A percentile compares a stretch with the other conserved stretches of the same genome.
phyloP scores from a whole-genome alignment of 2,329 filamentous ascomycete species.

The Blumeria graminis region DNA sequence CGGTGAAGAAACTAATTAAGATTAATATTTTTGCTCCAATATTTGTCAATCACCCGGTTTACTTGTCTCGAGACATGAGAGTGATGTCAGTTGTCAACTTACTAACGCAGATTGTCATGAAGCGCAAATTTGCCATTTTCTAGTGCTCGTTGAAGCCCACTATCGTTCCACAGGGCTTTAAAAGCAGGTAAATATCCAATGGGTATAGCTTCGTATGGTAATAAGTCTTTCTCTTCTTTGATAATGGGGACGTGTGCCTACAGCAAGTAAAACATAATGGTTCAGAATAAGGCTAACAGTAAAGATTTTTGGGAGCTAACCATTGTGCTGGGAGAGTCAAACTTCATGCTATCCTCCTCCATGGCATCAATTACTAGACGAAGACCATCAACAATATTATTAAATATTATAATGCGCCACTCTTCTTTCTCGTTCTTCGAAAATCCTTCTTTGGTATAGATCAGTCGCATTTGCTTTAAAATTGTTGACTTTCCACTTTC shows the following conservation, averaged over 20 bases:
- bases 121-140: slow-evolving; percentile 85
- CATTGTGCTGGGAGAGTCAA: slow-evolving; percentile 56
- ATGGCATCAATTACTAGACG: slow-evolving; percentile 79
- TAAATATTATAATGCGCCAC: slow-evolving; percentile 88
- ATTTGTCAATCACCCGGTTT: neutral
- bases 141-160: slow-evolving; percentile 68
- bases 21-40: slow-evolving; percentile 2
- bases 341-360: slow-evolving; percentile 58
- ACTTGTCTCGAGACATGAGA: neutral
- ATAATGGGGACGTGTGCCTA: slow-evolving; percentile 61
- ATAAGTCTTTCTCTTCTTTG: slow-evolving; percentile 43
- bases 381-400: slow-evolving; percentile 81
- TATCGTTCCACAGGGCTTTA: slow-evolving; percentile 62
- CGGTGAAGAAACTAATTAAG: slow-evolving; percentile 51
- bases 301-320: slow-evolving; percentile 22
- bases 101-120: slow-evolving; percentile 92
- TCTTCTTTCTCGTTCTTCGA: slow-evolving; percentile 72
- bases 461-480: slow-evolving; percentile 96
- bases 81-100: slow-evolving; percentile 18
- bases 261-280: neutral
- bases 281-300: neutral
- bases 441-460: slow-evolving; percentile 70
- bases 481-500: slow-evolving; percentile 94
- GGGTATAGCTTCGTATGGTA: slow-evolving; percentile 58
- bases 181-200: slow-evolving; percentile 57